Evolutionary conservation across 352 stramenopile genomes (phyloP).

Genomic region (Plasmopara halstedii): DNA sequence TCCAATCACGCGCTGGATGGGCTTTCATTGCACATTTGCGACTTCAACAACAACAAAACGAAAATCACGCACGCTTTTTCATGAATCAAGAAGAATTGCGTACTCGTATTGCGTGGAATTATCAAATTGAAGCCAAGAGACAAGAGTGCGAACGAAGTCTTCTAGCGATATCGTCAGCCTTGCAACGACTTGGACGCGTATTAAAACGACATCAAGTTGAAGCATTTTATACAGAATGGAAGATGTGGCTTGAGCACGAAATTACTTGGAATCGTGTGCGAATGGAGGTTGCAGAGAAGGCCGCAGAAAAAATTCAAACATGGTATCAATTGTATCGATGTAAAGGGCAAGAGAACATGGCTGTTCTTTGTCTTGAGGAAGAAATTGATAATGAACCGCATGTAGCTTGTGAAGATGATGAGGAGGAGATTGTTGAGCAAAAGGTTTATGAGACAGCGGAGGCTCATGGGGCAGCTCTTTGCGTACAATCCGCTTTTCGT

Average conservation of each 20-base stretch:
- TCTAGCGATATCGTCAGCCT: conserved; percentile 1
- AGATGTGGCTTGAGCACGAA: not conserved
- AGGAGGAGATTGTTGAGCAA: not conserved
- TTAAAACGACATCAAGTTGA: conserved; percentile 2
- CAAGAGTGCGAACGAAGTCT: not conserved
- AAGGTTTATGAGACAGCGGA: not conserved
- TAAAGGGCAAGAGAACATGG: too few species aligned
- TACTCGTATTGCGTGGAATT: conserved; percentile 11
- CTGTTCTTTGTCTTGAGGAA: conserved; percentile 13
- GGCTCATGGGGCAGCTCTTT: conserved; percentile 29
- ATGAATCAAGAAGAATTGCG: conserved; percentile 15
- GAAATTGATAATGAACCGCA: conserved; percentile 12
- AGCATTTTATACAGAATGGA: conserved; percentile 6
- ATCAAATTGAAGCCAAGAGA: conserved; percentile 1
- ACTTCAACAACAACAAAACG: conserved; percentile 4
- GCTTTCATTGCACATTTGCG: not conserved
- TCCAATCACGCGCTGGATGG: conserved; percentile 6
- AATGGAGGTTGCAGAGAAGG: not conserved
- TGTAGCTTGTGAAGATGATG: conserved; percentile 3
- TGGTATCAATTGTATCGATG: conserved; percentile 14
- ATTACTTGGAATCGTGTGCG: conserved; percentile 3
- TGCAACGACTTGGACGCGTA: conserved; percentile 5
- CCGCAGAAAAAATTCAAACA: conserved; percentile 16
- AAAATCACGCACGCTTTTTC: conserved; percentile 5
- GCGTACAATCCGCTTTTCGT: conserved; percentile 63